Percentiles rank a stretch among this genome's conserved stretches.
Evolutionary conservation across 345 rosid species (phyloP).

Genomic region (Eucalyptus pauciflora): DNA sequence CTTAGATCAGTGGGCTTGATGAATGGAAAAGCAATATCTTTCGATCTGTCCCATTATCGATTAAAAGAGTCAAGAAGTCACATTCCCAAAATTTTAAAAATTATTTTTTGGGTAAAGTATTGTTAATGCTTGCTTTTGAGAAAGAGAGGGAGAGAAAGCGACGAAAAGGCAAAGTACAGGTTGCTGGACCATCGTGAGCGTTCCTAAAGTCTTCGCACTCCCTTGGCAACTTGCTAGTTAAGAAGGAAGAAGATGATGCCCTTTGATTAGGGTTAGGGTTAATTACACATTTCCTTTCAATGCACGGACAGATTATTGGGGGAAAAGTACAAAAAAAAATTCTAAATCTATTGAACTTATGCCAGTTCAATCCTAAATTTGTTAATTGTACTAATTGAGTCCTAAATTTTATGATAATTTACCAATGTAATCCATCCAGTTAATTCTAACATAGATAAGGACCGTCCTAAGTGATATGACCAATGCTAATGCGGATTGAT

Average conservation of each 20-base stretch:
- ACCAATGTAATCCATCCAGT: too few species aligned
- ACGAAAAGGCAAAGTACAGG: not conserved
- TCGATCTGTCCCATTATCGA: not conserved
- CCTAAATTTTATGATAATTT: too few species aligned
- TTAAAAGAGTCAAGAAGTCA: not conserved
- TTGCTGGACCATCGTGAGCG: not conserved
- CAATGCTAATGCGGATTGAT: rapidly evolving
- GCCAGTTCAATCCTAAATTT: too few species aligned
- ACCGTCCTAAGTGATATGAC: too few species aligned
- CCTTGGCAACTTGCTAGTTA: not conserved
- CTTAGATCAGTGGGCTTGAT: not conserved
- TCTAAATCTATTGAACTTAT: too few species aligned
- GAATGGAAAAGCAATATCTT: not conserved
- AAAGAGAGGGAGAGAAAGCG: not conserved
- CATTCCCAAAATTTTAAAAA: not conserved
- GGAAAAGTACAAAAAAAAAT: too few species aligned
- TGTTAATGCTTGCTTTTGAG: not conserved
- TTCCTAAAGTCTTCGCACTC: not conserved
- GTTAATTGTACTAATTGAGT: too few species aligned
- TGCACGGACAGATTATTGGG: not conserved
- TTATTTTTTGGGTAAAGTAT: not conserved
- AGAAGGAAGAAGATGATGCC: not conserved
- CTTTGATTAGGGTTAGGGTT: not conserved
- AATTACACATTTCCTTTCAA: not conserved
- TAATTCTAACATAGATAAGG: too few species aligned